Evolutionary conservation across 2,329 filamentous ascomycete species (phyloP).

Genomic region (Xylariomycetidae sp.): DNA sequence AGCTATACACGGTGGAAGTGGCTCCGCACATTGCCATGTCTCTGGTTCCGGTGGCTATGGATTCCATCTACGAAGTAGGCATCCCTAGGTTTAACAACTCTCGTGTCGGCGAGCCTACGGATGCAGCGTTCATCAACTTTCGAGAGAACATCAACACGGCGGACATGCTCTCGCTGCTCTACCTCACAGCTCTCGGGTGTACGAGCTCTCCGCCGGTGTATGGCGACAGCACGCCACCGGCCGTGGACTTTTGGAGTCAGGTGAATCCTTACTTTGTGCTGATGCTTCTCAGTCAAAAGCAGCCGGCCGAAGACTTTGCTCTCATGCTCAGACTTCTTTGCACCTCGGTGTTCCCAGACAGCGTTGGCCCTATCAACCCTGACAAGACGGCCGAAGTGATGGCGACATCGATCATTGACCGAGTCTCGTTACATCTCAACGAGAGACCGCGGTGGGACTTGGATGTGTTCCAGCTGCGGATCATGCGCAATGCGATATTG

Average conservation of each 20-base stretch:
- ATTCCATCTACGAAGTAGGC: conserved; percentile 57
- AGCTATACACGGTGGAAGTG: conserved; percentile 54
- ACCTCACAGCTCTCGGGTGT: conserved; percentile 58
- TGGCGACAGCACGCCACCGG: conserved; percentile 22
- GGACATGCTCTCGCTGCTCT: conserved; percentile 61
- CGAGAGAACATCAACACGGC: conserved; percentile 56
- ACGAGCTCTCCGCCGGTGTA: conserved; percentile 29
- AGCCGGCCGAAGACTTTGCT: conserved; percentile 58
- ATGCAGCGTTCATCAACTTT: conserved; percentile 38
- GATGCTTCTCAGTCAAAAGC: conserved; percentile 62
- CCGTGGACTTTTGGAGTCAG: conserved; percentile 59
- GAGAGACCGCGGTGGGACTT: conserved; percentile 46
- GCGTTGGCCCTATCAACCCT: conserved; percentile 60
- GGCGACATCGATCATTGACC: conserved; percentile 51
- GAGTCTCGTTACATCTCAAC: conserved; percentile 57
- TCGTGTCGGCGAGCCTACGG: conserved; percentile 43
- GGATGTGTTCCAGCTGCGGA: conserved; percentile 34
- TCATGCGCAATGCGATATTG: conserved; percentile 42
- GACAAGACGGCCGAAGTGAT: conserved; percentile 38
- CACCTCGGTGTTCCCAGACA: conserved; percentile 58
- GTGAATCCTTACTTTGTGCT: conserved; percentile 64
- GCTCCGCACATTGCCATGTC: conserved; percentile 55
- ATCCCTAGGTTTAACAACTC: conserved; percentile 49
- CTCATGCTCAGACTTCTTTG: conserved; percentile 61
- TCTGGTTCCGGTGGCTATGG: conserved; percentile 50